Evolutionary conservation across 1,139 yeast species (phyloP), one percentile per base, ranked within the genome.

Genomic region (Blastobotrys proliferans): DNA sequence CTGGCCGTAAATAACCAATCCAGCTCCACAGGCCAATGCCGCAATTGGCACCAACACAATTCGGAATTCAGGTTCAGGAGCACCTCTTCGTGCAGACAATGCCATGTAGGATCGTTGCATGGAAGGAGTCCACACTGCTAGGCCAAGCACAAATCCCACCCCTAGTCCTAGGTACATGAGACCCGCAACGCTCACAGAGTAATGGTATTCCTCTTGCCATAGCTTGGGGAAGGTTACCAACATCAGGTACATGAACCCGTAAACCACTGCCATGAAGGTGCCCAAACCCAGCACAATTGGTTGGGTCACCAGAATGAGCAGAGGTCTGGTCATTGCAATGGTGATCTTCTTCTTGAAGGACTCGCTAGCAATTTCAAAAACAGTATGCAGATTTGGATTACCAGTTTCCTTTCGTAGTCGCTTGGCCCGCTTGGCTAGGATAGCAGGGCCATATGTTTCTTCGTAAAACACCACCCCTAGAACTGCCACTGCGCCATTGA

Each of bases 221-320:
- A 78, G 74, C 2, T 62, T 47, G 2, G 84, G 83, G 60, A 76
- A 79, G 2, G 81, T 71, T 19, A 76, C 79, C 43, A 79, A 68
- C 72, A 79, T 66, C 44, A 79, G 65, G 55, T 79, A 79, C 72
- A 78, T 69, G 64, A 79, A 76, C 3, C 83, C 85, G 53, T 78
- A 79, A 3, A 72, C 71, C 52, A 79, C 77, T 1, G 84, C 84
- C 80, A 79, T 74, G 58, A 73, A 78, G 2, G 72, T 59, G 10
- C 83, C 83, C 21, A 79, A 62, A 0, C 82, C 81, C 25, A 77
- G 62, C 13, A 81, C 77, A 73, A 81, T 77, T 2, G 85, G 85
- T 55, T 81, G 79, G 24, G 75, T 68, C 29, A 67, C 56, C 21
- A 81, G 63, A 50, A 81, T 62, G 34, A 63, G 65, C 16, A 80